A percentile compares a stretch with the other conserved stretches of the same genome.
These are phyloP conservation scores for Schizosaccharomyces cryophilus DNA, from an alignment of 805 yeast genomes.

Conservation along the genomic window DNA sequence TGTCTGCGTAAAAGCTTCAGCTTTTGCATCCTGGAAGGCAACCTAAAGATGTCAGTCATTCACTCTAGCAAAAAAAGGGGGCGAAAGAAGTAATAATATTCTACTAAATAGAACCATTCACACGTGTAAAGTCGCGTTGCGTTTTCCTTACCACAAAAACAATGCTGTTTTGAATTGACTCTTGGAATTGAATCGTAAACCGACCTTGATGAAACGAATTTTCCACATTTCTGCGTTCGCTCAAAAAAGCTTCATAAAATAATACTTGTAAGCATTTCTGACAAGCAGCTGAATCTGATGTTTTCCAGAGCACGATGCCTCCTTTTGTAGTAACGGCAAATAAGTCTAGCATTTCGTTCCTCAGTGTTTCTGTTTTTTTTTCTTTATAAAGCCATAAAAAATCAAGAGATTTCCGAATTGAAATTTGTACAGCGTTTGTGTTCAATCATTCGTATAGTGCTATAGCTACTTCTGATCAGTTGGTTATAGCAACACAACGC, in stretches of 20 bases:
- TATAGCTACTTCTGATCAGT: too few species aligned
- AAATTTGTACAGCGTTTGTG: too few species aligned
- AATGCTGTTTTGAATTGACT: constrained; percentile 21
- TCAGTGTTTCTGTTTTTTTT: neutral
- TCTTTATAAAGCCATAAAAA: too few species aligned
- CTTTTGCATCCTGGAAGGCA: constrained; percentile 12
- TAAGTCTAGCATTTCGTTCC: constrained; percentile 22
- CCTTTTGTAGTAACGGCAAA: constrained; percentile 26
- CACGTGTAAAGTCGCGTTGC: too few species aligned
- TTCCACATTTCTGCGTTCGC: constrained; percentile 7
- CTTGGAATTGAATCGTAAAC: constrained; percentile 21
- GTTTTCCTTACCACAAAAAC: constrained; percentile 13
- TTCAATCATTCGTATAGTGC: too few species aligned
- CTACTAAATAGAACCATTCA: neutral
- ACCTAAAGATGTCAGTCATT: constrained; percentile 13
- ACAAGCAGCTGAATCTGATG: constrained; percentile 13
- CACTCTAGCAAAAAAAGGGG: constrained; percentile 14
- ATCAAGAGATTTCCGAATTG: too few species aligned
- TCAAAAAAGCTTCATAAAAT: constrained; percentile 25
- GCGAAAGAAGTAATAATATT: too few species aligned
- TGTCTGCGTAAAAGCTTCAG: constrained; percentile 7
- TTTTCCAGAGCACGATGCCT: constrained; percentile 28
- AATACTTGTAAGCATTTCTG: constrained; percentile 22
- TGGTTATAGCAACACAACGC: too few species aligned
- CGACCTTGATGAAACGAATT: constrained; percentile 8